A percentile compares a stretch with the other conserved stretches of the same genome.
Conservation (phyloP, 176 grass and related monocot species). For the Secale cereale region DNA sequence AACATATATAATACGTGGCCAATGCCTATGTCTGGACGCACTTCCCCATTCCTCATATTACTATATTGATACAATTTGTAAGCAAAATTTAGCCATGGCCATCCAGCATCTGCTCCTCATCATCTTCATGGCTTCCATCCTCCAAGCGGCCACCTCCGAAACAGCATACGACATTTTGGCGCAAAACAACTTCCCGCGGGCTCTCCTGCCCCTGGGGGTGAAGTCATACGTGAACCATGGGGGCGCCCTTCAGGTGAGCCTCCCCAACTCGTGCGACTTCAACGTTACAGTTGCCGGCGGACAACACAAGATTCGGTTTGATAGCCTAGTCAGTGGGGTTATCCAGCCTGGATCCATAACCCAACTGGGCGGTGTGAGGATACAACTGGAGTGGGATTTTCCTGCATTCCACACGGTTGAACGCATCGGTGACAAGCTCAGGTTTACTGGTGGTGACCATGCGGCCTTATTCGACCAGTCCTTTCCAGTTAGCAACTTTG, state of each 20-base stretch:
- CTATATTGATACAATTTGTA: neutral
- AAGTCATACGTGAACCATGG: neutral
- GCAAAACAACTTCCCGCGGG: slow-evolving; percentile 1
- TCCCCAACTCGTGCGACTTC: neutral
- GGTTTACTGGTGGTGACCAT: no score
- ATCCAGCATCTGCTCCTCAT: neutral
- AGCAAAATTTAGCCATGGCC: neutral
- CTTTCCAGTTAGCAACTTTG: neutral
- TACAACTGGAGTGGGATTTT: neutral
- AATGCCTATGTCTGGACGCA: neutral
- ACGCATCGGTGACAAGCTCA: neutral
- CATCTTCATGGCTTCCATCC: neutral
- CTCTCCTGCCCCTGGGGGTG: neutral
- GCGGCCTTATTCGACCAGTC: neutral
- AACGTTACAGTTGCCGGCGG: neutral
- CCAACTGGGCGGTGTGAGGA: neutral
- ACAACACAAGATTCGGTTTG: neutral
- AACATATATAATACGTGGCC: neutral
- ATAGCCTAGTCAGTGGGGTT: neutral
- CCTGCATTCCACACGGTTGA: neutral
- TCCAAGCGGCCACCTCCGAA: neutral
- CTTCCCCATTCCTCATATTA: neutral
- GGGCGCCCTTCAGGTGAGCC: neutral
- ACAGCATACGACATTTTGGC: neutral
- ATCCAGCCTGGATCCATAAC: slow-evolving; percentile 1